Percentiles rank a stretch among this genome's conserved stretches.
phyloP scores from a whole-genome alignment of 1,284 basidiomycete species.

The Fomitopsis palustris region DNA sequence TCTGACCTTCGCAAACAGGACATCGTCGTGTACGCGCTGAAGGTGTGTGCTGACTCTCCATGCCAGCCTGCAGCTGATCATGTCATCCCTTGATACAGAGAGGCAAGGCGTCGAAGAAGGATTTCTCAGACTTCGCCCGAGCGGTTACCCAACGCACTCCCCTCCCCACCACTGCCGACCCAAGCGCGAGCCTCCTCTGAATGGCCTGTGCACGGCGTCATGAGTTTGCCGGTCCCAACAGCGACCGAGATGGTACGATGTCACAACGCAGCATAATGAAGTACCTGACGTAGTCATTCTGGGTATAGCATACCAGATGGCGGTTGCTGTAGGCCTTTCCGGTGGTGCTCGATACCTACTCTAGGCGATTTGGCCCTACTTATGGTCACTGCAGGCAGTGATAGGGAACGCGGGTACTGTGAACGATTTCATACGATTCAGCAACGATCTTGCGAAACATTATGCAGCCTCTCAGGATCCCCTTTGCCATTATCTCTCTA shows the following conservation, averaged over 20 bases:
- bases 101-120: constrained; percentile 22
- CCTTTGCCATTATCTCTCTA: neutral
- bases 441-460: neutral
- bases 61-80: neutral
- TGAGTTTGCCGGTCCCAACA: neutral
- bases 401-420: neutral
- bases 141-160: constrained; percentile 15
- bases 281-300: neutral
- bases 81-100: neutral
- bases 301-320: neutral
- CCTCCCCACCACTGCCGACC: neutral
- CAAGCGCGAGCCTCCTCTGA: neutral
- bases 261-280: neutral
- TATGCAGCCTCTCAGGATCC: neutral
- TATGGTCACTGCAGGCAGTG: neutral
- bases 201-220: neutral
- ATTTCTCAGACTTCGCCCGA: constrained; percentile 23
- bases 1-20: constrained; percentile 10
- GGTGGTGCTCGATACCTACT: neutral
- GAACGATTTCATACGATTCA: neutral
- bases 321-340: neutral
- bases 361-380: neutral
- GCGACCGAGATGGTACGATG: neutral
- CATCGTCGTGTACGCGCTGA: constrained; percentile 38
- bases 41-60: constrained; percentile 25